A percentile compares a stretch with the other conserved stretches of the same genome.
Conservation (phyloP, 176 grass and related monocot species). For the Triticum timopheevii region DNA sequence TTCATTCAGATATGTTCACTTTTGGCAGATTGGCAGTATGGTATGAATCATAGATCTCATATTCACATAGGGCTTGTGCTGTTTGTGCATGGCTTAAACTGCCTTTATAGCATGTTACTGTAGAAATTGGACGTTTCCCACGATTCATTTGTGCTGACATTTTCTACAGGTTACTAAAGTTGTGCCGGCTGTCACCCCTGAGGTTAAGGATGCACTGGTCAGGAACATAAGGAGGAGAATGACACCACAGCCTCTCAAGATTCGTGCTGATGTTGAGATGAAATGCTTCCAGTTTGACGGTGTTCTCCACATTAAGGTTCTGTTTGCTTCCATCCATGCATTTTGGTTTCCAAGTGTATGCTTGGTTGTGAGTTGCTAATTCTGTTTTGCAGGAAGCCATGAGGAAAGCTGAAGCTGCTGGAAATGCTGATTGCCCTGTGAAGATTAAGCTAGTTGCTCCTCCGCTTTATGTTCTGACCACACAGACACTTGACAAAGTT, state of each 20-base stretch:
- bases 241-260: conserved; percentile 63
- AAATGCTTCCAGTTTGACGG: conserved; percentile 70
- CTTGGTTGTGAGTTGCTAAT: conserved; percentile 4
- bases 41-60: not conserved
- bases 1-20: not conserved
- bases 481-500: conserved; percentile 84
- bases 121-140: not conserved
- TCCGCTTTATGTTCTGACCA: conserved; percentile 89
- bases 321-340: not conserved
- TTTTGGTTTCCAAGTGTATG: not conserved
- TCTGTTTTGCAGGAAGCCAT: conserved; percentile 64
- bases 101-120: not conserved
- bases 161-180: conserved; percentile 47
- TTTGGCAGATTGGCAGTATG: not conserved
- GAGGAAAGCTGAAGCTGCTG: conserved; percentile 79
- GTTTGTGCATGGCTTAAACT: not conserved
- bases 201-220: conserved; percentile 67
- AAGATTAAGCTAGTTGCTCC: conserved; percentile 92
- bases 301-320: conserved; percentile 68
- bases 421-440: conserved; percentile 74
- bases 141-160: not conserved
- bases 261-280: conserved; percentile 62
- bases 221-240: conserved; percentile 68
- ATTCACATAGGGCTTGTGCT: not conserved
- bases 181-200: conserved; percentile 51